A percentile compares a stretch with the other conserved stretches of the same genome.
Conservation (phyloP, 306 rosid genomes). For the Quercus aquifolioides region DNA sequence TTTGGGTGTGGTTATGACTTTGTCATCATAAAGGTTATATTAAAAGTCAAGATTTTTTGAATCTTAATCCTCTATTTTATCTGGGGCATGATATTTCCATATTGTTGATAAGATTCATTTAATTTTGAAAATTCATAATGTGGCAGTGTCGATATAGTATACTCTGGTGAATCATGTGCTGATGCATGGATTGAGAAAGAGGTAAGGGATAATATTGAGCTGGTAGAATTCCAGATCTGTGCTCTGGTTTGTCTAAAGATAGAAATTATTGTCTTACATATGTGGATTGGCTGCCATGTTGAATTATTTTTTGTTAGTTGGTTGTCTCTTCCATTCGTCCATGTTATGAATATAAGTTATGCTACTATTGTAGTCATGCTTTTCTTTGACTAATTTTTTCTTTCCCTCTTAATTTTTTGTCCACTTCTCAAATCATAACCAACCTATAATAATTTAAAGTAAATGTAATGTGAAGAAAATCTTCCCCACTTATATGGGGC, state of each 20-base stretch:
- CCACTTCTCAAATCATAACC: not conserved
- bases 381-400: not conserved
- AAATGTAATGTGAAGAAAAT: not conserved
- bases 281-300: not conserved
- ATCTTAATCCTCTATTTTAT: not conserved
- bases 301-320: not conserved
- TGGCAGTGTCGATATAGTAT: slow-evolving; percentile 80
- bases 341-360: not conserved
- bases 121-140: slow-evolving; percentile 22
- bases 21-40: not conserved
- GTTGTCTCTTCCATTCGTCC: not conserved
- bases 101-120: slow-evolving; percentile 3
- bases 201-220: slow-evolving; percentile 47
- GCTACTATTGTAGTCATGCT: not conserved
- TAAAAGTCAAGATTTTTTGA: not conserved
- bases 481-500: not conserved
- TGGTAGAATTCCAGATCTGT: slow-evolving; percentile 6
- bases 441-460: not conserved
- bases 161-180: slow-evolving; percentile 74
- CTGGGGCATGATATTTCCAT: not conserved
- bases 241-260: not conserved
- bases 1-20: no score
- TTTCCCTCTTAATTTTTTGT: not conserved
- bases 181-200: slow-evolving; percentile 96
- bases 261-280: not conserved